Base-by-base conservation (phyloP, 352 stramenopile species). In the Globisporangium recalcitrans region DNA sequence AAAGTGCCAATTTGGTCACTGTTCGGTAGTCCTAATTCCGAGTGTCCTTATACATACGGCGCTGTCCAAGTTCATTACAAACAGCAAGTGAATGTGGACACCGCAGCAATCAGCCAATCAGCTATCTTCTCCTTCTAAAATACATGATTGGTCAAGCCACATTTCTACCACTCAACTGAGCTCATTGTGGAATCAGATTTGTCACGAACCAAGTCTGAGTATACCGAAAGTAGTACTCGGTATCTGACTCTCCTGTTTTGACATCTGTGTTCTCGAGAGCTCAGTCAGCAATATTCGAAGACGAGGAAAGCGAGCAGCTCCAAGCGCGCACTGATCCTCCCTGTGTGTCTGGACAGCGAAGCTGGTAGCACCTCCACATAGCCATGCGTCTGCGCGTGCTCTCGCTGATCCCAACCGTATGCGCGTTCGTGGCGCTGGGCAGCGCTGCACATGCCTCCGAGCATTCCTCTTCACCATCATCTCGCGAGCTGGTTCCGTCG, bases 211-310 rank as follows among this genome's bases (percentile, higher is more conserved):
- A 31, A 31, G 5, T 31, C 27, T 31, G 27, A 31, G n/a, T n/a
- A n/a, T n/a, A n/a, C n/a, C n/a, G n/a, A n/a, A n/a, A n/a, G n/a
- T n/a, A n/a, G n/a, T n/a, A n/a, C n/a, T n/a, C n/a, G n/a, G n/a
- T n/a, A n/a, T n/a, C n/a, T n/a, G n/a, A n/a, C n/a, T n/a, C 27
- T 31, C 27, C 27, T 31, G 2, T 31, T 31, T 31, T 31, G 27
- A n/a, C n/a, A n/a, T n/a, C n/a, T n/a, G n/a, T n/a, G n/a, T n/a
- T n/a, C n/a, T n/a, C n/a, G n/a, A n/a, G n/a, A n/a, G n/a, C 38
- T 46, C 38, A 22, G 38, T 44, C 36, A 16, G 38, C 38, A 46
- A 46, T 46, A 48, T 49, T 24, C 53, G 32, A 59, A 49, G 53
- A 59, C 53, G 53, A 59, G 38, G 14, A 7, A 21, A 21, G 1